phyloP scores from a whole-genome alignment of 2,329 filamentous ascomycete genomes.

The Sporothrix brunneoviolacea region DNA sequence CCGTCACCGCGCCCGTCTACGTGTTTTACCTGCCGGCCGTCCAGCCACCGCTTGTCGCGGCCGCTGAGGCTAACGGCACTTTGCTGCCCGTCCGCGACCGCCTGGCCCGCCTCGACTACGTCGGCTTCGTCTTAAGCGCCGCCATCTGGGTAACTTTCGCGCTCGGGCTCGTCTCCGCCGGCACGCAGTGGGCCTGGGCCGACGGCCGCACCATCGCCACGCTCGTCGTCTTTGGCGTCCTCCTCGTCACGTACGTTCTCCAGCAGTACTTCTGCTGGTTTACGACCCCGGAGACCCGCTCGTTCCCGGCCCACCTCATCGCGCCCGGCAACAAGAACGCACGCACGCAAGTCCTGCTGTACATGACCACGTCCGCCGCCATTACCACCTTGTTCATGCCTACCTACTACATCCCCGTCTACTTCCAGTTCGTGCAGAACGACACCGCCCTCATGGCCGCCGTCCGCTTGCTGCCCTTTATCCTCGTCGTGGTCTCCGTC shows the following conservation, averaged over 20 bases:
- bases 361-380: conserved; percentile 31
- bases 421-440: conserved; percentile 44
- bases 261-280: conserved; percentile 41
- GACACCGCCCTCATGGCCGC: conserved; percentile 28
- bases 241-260: conserved; percentile 36
- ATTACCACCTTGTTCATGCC: conserved; percentile 32
- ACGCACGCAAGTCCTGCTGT: conserved; percentile 33
- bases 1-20: conserved; percentile 33
- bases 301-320: conserved; percentile 40
- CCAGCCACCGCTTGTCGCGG: conserved; percentile 13
- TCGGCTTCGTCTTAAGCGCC: neutral
- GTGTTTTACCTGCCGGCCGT: conserved; percentile 37
- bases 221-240: conserved; percentile 39
- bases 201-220: conserved; percentile 37
- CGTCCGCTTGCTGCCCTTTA: conserved; percentile 32
- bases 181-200: conserved; percentile 42
- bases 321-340: neutral
- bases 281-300: conserved; percentile 35
- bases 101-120: neutral
- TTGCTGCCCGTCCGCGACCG: neutral
- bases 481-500: conserved; percentile 27
- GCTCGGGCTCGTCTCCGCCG: conserved; percentile 41
- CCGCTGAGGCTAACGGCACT: conserved; percentile 8
- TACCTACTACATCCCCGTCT: conserved; percentile 49
- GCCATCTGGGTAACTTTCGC: neutral